Evolutionary conservation across 805 yeast species (phyloP), one percentile per base, ranked within the genome.

Genomic region (Saccharomycopsis schoenii): DNA sequence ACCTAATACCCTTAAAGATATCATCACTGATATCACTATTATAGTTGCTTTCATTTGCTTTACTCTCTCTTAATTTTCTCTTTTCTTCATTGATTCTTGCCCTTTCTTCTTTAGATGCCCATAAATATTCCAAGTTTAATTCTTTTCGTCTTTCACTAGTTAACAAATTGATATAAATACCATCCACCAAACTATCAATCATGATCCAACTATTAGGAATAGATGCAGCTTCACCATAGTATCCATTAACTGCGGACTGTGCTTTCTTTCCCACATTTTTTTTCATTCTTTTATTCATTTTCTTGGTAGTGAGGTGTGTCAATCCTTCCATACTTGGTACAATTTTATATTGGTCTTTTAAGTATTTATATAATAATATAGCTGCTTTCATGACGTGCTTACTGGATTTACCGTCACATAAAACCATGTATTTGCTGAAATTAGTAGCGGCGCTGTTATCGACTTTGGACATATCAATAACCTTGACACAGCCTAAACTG

Each of bases 121-220:
- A 90, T 52, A 90, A 68, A 25, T 79, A 76, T 70, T 90, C 97
- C 68, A 92, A 76, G 67, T 88, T 83, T 65, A 93, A 73, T 61
- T 81, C 84, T 17, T 71, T 69, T 62, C 97, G 77, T 70, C 93
- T 81, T 50, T 83, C 84, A 4, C 78, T 76, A 0, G 96, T 89
- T 67, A 92, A 72, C 17, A 92, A 72, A 71, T 92, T 96, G 39
- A 92, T 78, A 60, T 77, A 80, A 2, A 90, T 80, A 43, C 83
- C 82, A 63, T 85, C 86, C 1, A 81, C 72, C 34, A 78, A 76
- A 57, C 89, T 80, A 67, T 89, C 90, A 56, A 91, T 76, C 80
- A 89, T 83, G 24, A 89, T 83, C 98, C 98, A 92, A 29, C 88
- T 81, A 66, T 89, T 90, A 4, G 84, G 77, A 5, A 76, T 66